Conservation (phyloP, 768 basidiomycete species). For the Suillus variegatus region DNA sequence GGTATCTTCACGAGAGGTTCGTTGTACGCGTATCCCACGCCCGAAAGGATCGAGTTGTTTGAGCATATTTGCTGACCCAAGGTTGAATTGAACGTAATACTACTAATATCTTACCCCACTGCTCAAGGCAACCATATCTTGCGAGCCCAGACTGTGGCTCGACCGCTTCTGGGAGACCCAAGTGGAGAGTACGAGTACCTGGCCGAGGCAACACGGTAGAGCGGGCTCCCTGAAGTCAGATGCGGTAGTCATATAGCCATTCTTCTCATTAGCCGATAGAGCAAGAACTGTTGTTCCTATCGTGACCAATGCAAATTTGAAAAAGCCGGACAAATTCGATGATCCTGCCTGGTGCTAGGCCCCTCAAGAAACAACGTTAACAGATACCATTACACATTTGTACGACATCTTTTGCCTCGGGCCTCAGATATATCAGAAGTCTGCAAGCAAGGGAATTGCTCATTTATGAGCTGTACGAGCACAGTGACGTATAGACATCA, state of each 20-base stretch:
- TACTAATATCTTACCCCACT: neutral
- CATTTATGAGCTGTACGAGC: neutral
- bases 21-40: slow-evolving; percentile 53
- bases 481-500: neutral
- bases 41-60: slow-evolving; percentile 61
- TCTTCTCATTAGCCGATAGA: neutral
- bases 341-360: no score
- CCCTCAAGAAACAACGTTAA: no score
- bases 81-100: neutral
- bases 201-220: no score
- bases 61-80: slow-evolving; percentile 51
- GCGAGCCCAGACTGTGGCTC: slow-evolving; percentile 54
- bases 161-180: slow-evolving; percentile 66
- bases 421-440: neutral
- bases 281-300: neutral
- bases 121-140: slow-evolving; percentile 53
- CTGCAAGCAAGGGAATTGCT: neutral
- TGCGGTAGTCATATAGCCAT: slow-evolving; percentile 11
- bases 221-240: slow-evolving; percentile 10
- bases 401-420: neutral
- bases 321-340: neutral
- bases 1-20: neutral
- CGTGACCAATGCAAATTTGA: neutral
- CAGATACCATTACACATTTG: neutral
- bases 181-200: neutral